Conservation (phyloP, 1,139 yeast species). For the Saccharomyces hybrid region DNA sequence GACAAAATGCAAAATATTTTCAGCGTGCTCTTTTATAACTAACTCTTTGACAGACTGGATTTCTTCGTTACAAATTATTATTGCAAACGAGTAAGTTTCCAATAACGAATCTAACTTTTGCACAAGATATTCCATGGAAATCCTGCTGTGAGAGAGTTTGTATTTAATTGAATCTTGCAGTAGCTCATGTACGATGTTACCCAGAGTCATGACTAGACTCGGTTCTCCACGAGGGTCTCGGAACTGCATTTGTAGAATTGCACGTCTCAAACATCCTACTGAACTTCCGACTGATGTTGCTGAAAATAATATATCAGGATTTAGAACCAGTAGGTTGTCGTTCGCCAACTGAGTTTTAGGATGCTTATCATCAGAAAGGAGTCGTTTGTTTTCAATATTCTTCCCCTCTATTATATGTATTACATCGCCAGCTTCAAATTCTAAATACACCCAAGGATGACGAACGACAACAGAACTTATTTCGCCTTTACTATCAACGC, state of each 20-base stretch:
- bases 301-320: slow-evolving; percentile 75
- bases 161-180: slow-evolving; percentile 59
- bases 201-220: slow-evolving; percentile 58
- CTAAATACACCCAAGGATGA: slow-evolving; percentile 43
- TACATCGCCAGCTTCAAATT: slow-evolving; percentile 43
- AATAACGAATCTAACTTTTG: slow-evolving; percentile 42
- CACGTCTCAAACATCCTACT: slow-evolving; percentile 60
- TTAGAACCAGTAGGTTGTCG: slow-evolving; percentile 59
- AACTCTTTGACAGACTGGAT: slow-evolving; percentile 41
- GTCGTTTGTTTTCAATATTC: slow-evolving; percentile 30
- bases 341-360: slow-evolving; percentile 46
- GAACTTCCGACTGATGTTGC: slow-evolving; percentile 80
- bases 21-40: slow-evolving; percentile 43
- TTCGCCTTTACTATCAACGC: slow-evolving; percentile 34
- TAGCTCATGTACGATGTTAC: slow-evolving; percentile 70
- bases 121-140: slow-evolving; percentile 39
- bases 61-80: slow-evolving; percentile 51
- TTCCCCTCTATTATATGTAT: slow-evolving; percentile 50
- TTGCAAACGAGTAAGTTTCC: slow-evolving; percentile 39
- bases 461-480: slow-evolving; percentile 40
- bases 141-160: slow-evolving; percentile 30
- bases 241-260: slow-evolving; percentile 52
- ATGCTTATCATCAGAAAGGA: slow-evolving; percentile 27
- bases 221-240: slow-evolving; percentile 46
- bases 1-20: slow-evolving; percentile 61